Conservation (phyloP, 2,329 filamentous ascomycete species). For the Aspergillus calidoustus region DNA sequence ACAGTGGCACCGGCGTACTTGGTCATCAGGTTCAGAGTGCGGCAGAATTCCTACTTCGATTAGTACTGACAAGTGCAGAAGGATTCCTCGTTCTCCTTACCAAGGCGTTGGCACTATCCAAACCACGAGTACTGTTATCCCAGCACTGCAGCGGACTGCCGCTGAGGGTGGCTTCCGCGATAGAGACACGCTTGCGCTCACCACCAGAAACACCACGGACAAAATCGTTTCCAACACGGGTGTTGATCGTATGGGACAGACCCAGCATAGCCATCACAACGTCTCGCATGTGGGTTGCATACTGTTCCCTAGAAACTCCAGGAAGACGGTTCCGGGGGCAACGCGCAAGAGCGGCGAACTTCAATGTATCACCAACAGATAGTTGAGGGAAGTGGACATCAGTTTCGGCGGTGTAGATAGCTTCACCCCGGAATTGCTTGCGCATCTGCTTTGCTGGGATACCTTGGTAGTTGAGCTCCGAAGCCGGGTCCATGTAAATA, state of each 20-base stretch:
- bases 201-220: constrained; percentile 67
- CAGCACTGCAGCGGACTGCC: constrained; percentile 53
- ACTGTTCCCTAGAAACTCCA: constrained; percentile 49
- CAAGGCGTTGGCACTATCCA: constrained; percentile 60
- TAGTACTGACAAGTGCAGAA: not conserved
- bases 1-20: constrained; percentile 56
- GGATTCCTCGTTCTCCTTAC: not conserved
- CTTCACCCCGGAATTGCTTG: constrained; percentile 75
- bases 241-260: constrained; percentile 56
- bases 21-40: constrained; percentile 55
- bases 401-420: constrained; percentile 84
- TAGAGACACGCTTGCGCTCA: constrained; percentile 65
- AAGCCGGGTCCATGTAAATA: constrained; percentile 70
- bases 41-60: constrained; percentile 53
- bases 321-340: constrained; percentile 50
- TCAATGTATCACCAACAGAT: constrained; percentile 77
- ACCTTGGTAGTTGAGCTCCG: constrained; percentile 79
- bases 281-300: constrained; percentile 50
- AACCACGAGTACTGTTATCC: constrained; percentile 56
- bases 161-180: constrained; percentile 59
- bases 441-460: constrained; percentile 61
- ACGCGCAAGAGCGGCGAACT: constrained; percentile 72
- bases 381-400: constrained; percentile 83
- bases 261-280: constrained; percentile 52
- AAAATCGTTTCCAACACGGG: constrained; percentile 58